phyloP scores from a whole-genome alignment of 352 stramenopile genomes.

The Pilasporangium apinafurcum region DNA sequence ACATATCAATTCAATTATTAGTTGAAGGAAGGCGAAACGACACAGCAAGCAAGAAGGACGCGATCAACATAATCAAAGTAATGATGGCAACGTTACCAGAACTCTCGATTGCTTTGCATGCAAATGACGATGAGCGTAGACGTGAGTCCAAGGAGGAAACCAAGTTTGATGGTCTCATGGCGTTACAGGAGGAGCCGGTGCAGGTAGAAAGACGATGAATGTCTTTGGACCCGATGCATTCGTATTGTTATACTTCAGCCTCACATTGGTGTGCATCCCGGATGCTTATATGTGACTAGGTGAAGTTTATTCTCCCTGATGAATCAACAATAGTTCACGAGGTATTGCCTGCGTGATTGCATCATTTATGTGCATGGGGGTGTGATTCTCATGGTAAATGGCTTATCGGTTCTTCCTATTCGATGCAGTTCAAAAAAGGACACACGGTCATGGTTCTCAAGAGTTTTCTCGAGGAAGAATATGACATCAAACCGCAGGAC shows the following conservation, averaged over 20 bases:
- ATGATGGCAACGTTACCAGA: too few species aligned
- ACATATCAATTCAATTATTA: too few species aligned
- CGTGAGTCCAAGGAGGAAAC: slow-evolving; percentile 30
- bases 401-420: too few species aligned
- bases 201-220: slow-evolving; percentile 9
- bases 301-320: slow-evolving; percentile 49
- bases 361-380: background rate
- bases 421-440: slow-evolving; percentile 52
- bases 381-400: background rate
- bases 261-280: background rate
- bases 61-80: too few species aligned
- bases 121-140: too few species aligned
- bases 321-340: slow-evolving; percentile 39
- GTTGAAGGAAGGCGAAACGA: too few species aligned
- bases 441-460: slow-evolving; percentile 60
- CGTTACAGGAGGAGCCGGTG: slow-evolving; percentile 50
- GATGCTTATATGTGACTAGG: slow-evolving; percentile 11
- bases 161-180: slow-evolving; percentile 57
- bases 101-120: too few species aligned
- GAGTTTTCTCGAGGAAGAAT: slow-evolving; percentile 49
- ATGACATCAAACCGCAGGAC: slow-evolving; percentile 22
- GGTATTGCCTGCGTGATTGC: slow-evolving; percentile 11
- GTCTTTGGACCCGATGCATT: background rate
- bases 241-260: background rate
- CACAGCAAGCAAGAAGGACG: too few species aligned